These are phyloP conservation scores for Neonectria punicea DNA, from an alignment of 2,329 filamentous ascomycete species.

Conservation along the genomic window DNA sequence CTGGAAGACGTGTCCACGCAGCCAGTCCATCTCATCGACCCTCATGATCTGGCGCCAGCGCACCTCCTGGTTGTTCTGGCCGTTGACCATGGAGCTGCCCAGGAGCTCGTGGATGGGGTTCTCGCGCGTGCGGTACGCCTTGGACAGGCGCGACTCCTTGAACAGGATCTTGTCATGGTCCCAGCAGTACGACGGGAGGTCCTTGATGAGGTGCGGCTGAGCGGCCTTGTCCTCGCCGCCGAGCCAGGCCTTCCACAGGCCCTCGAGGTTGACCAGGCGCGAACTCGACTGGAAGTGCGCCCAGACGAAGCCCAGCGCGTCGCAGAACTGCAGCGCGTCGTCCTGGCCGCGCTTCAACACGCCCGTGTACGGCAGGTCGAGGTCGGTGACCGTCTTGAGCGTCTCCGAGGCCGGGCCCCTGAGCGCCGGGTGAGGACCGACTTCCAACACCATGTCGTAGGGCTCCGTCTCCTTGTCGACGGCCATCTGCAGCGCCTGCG, in stretches of 20 bases:
- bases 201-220: slow-evolving; percentile 30
- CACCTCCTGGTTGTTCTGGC: slow-evolving; percentile 21
- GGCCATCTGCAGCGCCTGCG: slow-evolving; percentile 26
- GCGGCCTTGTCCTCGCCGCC: not conserved
- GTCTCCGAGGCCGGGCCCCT: slow-evolving; percentile 59
- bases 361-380: slow-evolving; percentile 18
- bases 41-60: slow-evolving; percentile 42
- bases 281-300: slow-evolving; percentile 12
- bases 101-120: slow-evolving; percentile 51
- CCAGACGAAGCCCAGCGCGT: slow-evolving; percentile 34
- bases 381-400: slow-evolving; percentile 3
- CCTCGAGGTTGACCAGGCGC: not conserved
- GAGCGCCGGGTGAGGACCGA: slow-evolving; percentile 60
- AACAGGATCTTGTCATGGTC: slow-evolving; percentile 49
- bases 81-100: slow-evolving; percentile 34
- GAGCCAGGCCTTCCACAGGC: not conserved
- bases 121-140: slow-evolving; percentile 42
- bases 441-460: slow-evolving; percentile 45
- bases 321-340: slow-evolving; percentile 27
- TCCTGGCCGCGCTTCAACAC: slow-evolving; percentile 30
- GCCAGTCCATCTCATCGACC: slow-evolving; percentile 48
- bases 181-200: slow-evolving; percentile 52
- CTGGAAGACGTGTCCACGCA: slow-evolving; percentile 50
- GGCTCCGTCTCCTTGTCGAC: not conserved
- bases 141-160: slow-evolving; percentile 42